Percentiles rank a stretch among this genome's conserved stretches.
Evolutionary conservation across 352 stramenopile genomes (phyloP).

Genomic region (Globisporangium splendens): DNA sequence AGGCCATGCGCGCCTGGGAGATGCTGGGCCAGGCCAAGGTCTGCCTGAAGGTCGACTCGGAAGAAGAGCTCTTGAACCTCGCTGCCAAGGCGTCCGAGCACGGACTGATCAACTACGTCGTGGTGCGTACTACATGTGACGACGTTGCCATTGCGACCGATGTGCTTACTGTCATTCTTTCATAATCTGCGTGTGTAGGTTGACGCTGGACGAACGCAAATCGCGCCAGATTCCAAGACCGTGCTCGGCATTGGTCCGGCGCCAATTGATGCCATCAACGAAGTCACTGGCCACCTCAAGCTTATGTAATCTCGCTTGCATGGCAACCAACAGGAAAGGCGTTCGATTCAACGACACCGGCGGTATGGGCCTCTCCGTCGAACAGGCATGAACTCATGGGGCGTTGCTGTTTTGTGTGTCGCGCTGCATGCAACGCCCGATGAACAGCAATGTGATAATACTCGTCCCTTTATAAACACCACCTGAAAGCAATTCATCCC

Average conservation of each 20-base stretch:
- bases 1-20: conserved; percentile 71
- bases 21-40: conserved; percentile 85
- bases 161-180: background rate
- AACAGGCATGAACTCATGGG: too few species aligned
- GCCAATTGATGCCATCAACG: conserved; percentile 60
- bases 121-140: conserved; percentile 34
- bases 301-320: conserved; percentile 52
- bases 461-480: too few species aligned
- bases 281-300: conserved; percentile 80
- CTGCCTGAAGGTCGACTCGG: conserved; percentile 81
- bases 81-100: conserved; percentile 54
- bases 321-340: background rate
- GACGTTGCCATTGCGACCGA: background rate
- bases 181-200: conserved; percentile 24
- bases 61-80: conserved; percentile 75
- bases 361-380: too few species aligned
- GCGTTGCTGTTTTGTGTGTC: too few species aligned
- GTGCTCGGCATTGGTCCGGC: conserved; percentile 79
- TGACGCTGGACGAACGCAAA: conserved; percentile 82
- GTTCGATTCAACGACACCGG: background rate
- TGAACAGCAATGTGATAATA: too few species aligned
- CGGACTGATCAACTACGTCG: conserved; percentile 77
- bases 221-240: conserved; percentile 82
- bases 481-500: too few species aligned
- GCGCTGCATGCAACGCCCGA: too few species aligned